Percentiles rank a stretch among this genome's conserved stretches.
phyloP scores from a whole-genome alignment of 2,329 filamentous ascomycete species.

The Balansia obtecta region DNA sequence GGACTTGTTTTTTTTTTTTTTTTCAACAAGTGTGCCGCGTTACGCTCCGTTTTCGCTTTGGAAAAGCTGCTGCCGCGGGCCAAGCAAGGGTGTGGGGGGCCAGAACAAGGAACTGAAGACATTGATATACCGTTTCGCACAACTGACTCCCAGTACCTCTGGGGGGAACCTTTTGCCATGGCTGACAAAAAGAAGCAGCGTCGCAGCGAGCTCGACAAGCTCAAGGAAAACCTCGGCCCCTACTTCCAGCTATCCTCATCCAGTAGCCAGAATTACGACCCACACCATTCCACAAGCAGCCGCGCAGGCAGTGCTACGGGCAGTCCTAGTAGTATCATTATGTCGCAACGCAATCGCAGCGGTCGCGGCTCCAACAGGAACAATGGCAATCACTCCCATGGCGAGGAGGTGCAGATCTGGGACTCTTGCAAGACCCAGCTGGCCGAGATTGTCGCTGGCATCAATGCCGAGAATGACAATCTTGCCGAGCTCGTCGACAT shows the following conservation, averaged over 20 bases:
- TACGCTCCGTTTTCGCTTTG: neutral
- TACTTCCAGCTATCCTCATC: constrained; percentile 17
- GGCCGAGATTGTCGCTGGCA: constrained; percentile 24
- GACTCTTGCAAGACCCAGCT: constrained; percentile 27
- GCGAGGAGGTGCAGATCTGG: constrained; percentile 32
- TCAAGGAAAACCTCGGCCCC: constrained; percentile 22
- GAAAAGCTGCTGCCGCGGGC: neutral
- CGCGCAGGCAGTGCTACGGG: constrained; percentile 3
- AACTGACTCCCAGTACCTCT: neutral
- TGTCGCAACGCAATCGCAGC: constrained; percentile 33
- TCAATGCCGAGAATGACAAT: constrained; percentile 31
- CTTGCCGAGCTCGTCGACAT: constrained; percentile 25
- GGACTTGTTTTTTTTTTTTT: no score
- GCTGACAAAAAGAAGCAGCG: constrained; percentile 22
- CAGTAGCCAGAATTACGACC: constrained; percentile 8
- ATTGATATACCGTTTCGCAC: neutral
- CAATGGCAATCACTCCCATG: constrained; percentile 26
- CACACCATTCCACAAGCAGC: constrained; percentile 7
- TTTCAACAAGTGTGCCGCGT: neutral
- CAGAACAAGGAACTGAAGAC: neutral
- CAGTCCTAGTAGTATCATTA: constrained; percentile 10
- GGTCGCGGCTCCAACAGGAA: constrained; percentile 32
- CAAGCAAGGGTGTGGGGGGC: neutral
- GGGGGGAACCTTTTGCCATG: constrained; percentile 12
- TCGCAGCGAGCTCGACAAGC: constrained; percentile 21